These are phyloP conservation scores for Ceratobasidium sp. DNA, from an alignment of 1,284 basidiomycete genomes.

Conservation along the genomic window DNA sequence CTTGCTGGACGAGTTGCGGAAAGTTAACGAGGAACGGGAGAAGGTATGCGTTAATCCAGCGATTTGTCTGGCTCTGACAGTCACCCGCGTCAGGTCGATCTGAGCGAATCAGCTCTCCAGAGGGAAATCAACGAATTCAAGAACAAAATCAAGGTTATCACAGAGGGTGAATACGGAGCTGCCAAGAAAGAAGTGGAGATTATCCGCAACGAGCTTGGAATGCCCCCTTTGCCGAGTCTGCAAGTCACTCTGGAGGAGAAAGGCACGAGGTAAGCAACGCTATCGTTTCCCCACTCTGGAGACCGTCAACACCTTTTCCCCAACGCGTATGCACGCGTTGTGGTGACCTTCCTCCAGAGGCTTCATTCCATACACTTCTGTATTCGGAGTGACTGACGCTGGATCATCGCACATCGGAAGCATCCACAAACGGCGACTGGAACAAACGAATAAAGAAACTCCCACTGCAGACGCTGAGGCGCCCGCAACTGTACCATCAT, in stretches of 20 bases:
- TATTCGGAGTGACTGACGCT: constrained; percentile 40
- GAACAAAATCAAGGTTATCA: constrained; percentile 65
- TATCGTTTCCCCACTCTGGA: constrained; percentile 1
- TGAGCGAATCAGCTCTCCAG: constrained; percentile 59
- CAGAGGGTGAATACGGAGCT: constrained; percentile 72
- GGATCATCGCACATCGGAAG: constrained; percentile 36
- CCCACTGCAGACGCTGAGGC: constrained; percentile 21
- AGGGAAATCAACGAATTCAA: constrained; percentile 70
- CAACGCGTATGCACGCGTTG: not conserved
- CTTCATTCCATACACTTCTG: constrained; percentile 35
- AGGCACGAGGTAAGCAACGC: constrained; percentile 64
- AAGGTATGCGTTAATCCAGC: constrained; percentile 56
- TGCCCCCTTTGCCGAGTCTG: constrained; percentile 68
- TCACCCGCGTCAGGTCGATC: constrained; percentile 55
- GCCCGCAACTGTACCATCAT: constrained; percentile 44
- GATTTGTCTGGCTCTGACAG: constrained; percentile 17
- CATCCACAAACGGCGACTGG: constrained; percentile 28
- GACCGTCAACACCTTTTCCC: constrained; percentile 18
- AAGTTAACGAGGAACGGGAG: constrained; percentile 79
- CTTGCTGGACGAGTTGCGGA: constrained; percentile 66
- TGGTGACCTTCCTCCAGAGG: constrained; percentile 32
- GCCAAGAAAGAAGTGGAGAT: constrained; percentile 76
- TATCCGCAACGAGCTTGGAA: constrained; percentile 72
- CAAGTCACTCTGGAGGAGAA: constrained; percentile 75
- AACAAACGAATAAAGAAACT: constrained; percentile 16